Percentiles rank a stretch among this genome's conserved stretches.
Conservation (phyloP, 1,139 yeast species). For the Kurtzmaniella quercitrusa region DNA sequence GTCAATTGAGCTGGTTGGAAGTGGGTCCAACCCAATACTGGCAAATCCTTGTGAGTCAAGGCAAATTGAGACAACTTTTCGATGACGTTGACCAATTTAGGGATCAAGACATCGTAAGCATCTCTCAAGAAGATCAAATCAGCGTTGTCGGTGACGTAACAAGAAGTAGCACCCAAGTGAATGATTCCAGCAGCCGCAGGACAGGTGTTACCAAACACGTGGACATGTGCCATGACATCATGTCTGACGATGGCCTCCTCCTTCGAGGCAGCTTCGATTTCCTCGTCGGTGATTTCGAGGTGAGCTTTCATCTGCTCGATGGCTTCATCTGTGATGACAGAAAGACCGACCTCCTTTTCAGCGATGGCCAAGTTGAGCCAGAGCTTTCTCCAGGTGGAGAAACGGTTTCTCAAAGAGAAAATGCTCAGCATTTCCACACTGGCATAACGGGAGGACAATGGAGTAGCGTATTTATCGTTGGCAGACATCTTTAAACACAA, state of each 20-base stretch:
- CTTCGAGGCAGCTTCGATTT: conserved; percentile 78
- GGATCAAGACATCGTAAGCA: conserved; percentile 88
- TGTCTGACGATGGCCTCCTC: conserved; percentile 99
- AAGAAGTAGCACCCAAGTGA: conserved; percentile 97
- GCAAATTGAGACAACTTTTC: conserved; percentile 88
- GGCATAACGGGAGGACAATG: conserved; percentile 94
- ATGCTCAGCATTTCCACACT: conserved; percentile 93
- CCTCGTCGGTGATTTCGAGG: conserved; percentile 84
- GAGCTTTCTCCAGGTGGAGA: conserved; percentile 96
- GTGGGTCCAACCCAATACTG: conserved; percentile 98
- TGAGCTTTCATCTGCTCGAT: conserved; percentile 77
- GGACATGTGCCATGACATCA: conserved; percentile 99
- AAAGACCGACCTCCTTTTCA: conserved; percentile 84
- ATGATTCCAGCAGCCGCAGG: conserved; percentile 98
- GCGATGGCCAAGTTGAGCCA: conserved; percentile 97
- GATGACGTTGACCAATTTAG: conserved; percentile 92
- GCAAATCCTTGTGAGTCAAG: conserved; percentile 85
- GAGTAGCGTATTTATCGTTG: conserved; percentile 78
- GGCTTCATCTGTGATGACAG: conserved; percentile 85
- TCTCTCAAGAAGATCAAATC: conserved; percentile 94
- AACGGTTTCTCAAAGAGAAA: conserved; percentile 90
- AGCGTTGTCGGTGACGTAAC: conserved; percentile 97
- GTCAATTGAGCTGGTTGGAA: conserved; percentile 99
- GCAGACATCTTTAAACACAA: conserved; percentile 24
- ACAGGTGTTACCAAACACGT: conserved; percentile 84